Conservation (phyloP, 2,329 filamentous ascomycete genomes). For the Alternaria gaisen region DNA sequence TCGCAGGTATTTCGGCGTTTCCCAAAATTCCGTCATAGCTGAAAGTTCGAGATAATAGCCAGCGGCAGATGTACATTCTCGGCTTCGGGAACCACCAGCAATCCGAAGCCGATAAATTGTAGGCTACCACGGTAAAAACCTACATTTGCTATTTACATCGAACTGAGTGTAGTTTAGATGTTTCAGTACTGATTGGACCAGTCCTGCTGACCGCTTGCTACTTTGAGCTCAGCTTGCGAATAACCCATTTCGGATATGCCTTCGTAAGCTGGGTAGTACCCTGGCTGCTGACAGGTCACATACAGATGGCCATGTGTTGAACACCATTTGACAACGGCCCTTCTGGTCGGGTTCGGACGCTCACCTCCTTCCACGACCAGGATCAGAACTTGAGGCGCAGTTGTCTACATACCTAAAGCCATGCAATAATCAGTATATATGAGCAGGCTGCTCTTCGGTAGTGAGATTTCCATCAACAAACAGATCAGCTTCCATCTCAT, state of each 20-base stretch:
- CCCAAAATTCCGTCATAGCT: background rate
- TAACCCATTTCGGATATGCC: background rate
- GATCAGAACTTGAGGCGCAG: background rate
- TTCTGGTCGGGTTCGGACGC: conserved; percentile 3
- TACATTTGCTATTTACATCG: background rate
- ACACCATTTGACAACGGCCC: background rate
- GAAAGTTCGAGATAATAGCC: background rate
- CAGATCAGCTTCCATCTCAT: background rate
- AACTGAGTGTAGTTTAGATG: background rate
- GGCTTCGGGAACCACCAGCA: background rate
- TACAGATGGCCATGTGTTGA: background rate
- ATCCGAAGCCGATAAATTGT: background rate
- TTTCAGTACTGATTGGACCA: background rate
- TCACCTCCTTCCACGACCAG: background rate
- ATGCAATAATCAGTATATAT: background rate
- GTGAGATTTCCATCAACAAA: background rate
- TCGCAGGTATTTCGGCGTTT: background rate
- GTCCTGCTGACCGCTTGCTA: background rate
- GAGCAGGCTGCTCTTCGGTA: background rate
- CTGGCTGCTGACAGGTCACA: background rate
- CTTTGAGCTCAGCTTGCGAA: background rate
- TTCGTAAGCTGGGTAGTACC: background rate
- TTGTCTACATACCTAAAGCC: too few species aligned
- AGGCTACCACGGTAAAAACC: background rate
- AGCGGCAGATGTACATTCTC: background rate